phyloP scores from a whole-genome alignment of 768 basidiomycete genomes.

The Suillus spraguei region DNA sequence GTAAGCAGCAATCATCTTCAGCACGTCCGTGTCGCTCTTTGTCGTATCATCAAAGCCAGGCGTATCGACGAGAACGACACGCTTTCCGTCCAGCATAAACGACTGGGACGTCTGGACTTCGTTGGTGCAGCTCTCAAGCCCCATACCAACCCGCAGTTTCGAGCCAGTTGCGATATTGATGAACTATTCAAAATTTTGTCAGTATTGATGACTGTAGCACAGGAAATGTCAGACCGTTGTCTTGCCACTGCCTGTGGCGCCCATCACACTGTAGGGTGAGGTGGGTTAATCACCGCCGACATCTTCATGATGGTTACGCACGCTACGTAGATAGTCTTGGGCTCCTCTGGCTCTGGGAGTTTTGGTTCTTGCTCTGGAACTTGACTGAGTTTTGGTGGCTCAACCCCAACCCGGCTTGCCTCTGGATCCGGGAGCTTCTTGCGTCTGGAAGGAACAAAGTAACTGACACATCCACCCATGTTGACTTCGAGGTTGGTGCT shows the following conservation, averaged over 20 bases:
- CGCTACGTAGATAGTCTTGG: slow-evolving; percentile 18
- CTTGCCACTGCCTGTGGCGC: slow-evolving; percentile 22
- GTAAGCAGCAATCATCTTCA: slow-evolving; percentile 51
- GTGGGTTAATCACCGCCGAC: slow-evolving; percentile 3
- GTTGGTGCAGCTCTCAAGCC: slow-evolving; percentile 40
- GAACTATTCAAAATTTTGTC: slow-evolving; percentile 28
- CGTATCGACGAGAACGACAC: slow-evolving; percentile 58
- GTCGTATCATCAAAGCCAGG: slow-evolving; percentile 64
- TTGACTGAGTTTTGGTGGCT: background rate
- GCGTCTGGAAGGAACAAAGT: background rate
- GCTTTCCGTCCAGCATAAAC: slow-evolving; percentile 33
- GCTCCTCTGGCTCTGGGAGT: background rate
- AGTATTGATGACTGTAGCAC: background rate
- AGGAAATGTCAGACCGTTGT: slow-evolving; percentile 16
- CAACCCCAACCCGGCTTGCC: background rate
- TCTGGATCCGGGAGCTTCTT: background rate
- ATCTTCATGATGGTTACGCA: slow-evolving; percentile 8
- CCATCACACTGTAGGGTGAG: slow-evolving; percentile 18
- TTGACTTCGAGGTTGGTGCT: background rate
- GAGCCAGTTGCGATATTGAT: slow-evolving; percentile 40
- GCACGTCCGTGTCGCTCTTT: slow-evolving; percentile 50
- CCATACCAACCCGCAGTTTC: slow-evolving; percentile 31
- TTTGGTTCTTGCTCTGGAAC: background rate
- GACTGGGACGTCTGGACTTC: slow-evolving; percentile 32
- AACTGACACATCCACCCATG: slow-evolving; percentile 7